phyloP scores from a whole-genome alignment of 305 asterid species.

The Fraxinus sp. region DNA sequence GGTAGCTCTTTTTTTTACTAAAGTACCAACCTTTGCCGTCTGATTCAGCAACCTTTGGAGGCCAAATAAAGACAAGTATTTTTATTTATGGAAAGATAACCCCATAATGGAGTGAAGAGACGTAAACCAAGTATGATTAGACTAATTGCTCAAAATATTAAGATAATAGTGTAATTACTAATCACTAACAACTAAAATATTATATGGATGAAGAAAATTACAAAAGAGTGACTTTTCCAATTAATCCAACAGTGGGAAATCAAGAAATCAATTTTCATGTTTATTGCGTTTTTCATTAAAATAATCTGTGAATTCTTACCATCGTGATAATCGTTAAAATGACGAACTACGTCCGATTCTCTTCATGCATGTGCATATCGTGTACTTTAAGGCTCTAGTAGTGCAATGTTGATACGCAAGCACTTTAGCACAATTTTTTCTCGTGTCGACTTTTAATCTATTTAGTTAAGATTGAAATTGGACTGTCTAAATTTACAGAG shows the following conservation, averaged over 20 bases:
- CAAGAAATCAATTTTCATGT: neutral
- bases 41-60: constrained; percentile 7
- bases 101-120: constrained; percentile 6
- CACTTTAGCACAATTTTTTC: neutral
- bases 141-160: neutral
- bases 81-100: neutral
- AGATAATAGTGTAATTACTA: neutral
- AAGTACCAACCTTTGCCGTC: neutral
- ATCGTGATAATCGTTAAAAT: neutral
- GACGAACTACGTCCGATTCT: neutral
- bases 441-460: too few species aligned
- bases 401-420: neutral
- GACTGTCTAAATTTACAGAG: neutral
- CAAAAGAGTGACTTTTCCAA: neutral
- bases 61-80: constrained; percentile 12
- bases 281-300: neutral
- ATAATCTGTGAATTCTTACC: neutral
- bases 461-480: neutral
- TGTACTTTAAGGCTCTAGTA: neutral
- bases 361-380: neutral
- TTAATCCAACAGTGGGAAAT: neutral
- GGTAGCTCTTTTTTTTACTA: neutral
- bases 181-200: neutral
- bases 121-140: neutral
- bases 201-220: neutral